A percentile compares a stretch with the other conserved stretches of the same genome.
Evolutionary conservation across 2,329 filamentous ascomycete genomes (phyloP).

Genomic region (Fusarium hainanense): DNA sequence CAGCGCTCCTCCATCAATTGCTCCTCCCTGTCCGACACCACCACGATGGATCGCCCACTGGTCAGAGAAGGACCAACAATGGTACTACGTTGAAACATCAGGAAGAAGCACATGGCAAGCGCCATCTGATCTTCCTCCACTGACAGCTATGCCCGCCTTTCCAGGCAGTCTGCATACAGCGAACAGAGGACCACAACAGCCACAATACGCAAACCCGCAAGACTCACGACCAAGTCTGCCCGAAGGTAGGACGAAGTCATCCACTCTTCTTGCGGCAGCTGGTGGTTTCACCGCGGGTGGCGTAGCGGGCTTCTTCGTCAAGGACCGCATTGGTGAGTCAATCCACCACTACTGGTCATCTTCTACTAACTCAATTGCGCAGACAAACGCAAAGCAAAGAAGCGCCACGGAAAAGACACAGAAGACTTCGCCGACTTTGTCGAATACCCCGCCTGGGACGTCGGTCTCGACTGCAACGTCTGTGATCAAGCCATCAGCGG

Average conservation of each 20-base stretch:
- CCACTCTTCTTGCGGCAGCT: constrained; percentile 8
- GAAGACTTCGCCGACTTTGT: constrained; percentile 27
- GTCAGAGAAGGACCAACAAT: constrained; percentile 34
- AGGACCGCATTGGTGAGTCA: constrained; percentile 29
- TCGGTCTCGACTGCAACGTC: constrained; percentile 10
- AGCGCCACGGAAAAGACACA: constrained; percentile 12
- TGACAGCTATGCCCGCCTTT: constrained; percentile 25
- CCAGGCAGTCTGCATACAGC: neutral
- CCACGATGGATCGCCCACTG: constrained; percentile 35
- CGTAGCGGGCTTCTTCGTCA: constrained; percentile 31
- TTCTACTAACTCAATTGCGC: fast-evolving
- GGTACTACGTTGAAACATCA: constrained; percentile 31
- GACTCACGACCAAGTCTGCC: neutral
- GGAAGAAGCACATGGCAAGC: constrained; percentile 19
- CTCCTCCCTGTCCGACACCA: constrained; percentile 5
- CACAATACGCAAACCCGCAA: neutral
- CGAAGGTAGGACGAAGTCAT: constrained; percentile 4
- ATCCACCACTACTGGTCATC: fast-evolving
- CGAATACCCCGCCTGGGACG: constrained; percentile 21
- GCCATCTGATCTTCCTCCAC: neutral
- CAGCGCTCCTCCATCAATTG: neutral
- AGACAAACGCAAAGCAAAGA: constrained; percentile 37
- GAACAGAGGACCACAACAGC: neutral
- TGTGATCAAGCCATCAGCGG: constrained; percentile 28
- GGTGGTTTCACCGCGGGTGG: constrained; percentile 33